Evolutionary conservation across 2,329 filamentous ascomycete genomes (phyloP).

Genomic region (Venturia aucupariae): DNA sequence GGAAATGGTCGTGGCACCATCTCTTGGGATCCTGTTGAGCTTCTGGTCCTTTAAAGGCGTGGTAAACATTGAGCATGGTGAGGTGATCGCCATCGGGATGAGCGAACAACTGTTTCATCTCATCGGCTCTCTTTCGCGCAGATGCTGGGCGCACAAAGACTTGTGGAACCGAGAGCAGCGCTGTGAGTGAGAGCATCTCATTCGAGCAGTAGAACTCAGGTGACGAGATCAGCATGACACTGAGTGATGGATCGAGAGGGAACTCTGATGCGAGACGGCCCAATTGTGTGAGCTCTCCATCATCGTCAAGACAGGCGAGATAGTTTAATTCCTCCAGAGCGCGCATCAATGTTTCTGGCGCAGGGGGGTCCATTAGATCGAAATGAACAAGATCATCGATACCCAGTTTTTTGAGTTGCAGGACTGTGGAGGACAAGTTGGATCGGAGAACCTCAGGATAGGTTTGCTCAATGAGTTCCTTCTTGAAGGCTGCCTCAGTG

Average conservation of each 20-base stretch:
- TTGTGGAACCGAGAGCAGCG: constrained; percentile 87
- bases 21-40: constrained; percentile 66
- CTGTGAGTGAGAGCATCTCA: constrained; percentile 91
- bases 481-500: constrained; percentile 92
- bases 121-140: constrained; percentile 82
- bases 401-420: constrained; percentile 95
- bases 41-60: constrained; percentile 78
- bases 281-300: constrained; percentile 81
- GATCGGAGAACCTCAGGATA: constrained; percentile 93
- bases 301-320: constrained; percentile 89
- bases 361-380: constrained; percentile 96
- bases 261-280: constrained; percentile 89
- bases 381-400: constrained; percentile 95
- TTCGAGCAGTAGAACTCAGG: constrained; percentile 99
- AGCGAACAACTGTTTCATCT: constrained; percentile 92
- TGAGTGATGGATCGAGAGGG: constrained; percentile 83
- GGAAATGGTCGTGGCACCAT: constrained; percentile 96
- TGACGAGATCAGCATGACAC: constrained; percentile 95
- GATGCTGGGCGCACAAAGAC: constrained; percentile 82
- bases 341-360: constrained; percentile 96
- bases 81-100: constrained; percentile 92
- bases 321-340: constrained; percentile 97
- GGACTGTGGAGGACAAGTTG: constrained; percentile 86
- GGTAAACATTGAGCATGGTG: constrained; percentile 94
- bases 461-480: constrained; percentile 94